Base-by-base conservation (phyloP, 139 green algal genomes). In the Edaphochlamys debaryana region DNA sequence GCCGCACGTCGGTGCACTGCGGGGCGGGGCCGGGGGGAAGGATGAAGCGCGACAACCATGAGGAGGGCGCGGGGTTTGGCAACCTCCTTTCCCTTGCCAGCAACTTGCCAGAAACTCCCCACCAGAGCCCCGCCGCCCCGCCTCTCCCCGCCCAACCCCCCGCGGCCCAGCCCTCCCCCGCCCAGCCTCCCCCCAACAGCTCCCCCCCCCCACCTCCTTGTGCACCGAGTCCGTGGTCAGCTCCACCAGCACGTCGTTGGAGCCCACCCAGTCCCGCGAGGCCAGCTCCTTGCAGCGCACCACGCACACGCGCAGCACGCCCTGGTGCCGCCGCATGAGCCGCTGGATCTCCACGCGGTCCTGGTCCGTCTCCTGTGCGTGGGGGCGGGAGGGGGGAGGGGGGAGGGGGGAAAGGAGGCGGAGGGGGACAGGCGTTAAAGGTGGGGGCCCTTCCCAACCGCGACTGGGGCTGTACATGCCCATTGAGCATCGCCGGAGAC, bases 271-370 rank as follows among this genome's bases (percentile, higher is more conserved):
- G 25, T 63, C 68, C 8, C 50, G 17, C 30, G 42, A 19, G 52
- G 79, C 81, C 9, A 91, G 79, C 29, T 82, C 73, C 60, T 85
- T 85, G 63, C 79, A 82, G 30, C 30, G 22, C 29, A 71, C 52
- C 25, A 91, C 75, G 9, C 76, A 67, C 48, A 89, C 82, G 17
- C 78, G 76, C 20, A 92, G 58, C 48, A 92, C 74, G 20, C 88
- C 88, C 67, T 80, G 72, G 58, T 85, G 82, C 19, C 88, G 82
- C 5, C 81, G 86, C 67, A 82, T 87, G 19, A 91, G 64, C 48
- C 67, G 62, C 82, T 91, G 82, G 45, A 91, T 79, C 79, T 85
- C 79, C 30, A 87, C n/a, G 41, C 87, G 77, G 34, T 69, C 68
- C 38, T 70, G 63, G 25, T 79, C 79, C 17, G 79, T 79, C 54